Evolutionary conservation across 2,329 filamentous ascomycete species (phyloP).

Genomic region (Fusarium vanettenii): DNA sequence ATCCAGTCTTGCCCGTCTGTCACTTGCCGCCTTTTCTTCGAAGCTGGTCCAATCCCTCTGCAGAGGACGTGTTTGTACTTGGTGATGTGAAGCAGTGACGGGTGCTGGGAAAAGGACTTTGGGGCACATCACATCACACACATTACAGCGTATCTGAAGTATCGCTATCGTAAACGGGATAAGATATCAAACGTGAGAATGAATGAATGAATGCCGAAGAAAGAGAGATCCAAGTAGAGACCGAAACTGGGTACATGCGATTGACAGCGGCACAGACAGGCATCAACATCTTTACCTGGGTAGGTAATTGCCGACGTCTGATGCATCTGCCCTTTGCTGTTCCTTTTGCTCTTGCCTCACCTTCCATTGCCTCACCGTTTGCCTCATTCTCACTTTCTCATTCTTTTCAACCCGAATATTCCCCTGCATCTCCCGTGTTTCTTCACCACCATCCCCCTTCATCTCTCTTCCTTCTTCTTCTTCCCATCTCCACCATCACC

Average conservation of each 20-base stretch:
- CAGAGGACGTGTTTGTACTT: background rate
- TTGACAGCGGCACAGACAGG: background rate
- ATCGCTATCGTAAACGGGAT: background rate
- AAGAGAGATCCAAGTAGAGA: background rate
- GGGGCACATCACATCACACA: background rate
- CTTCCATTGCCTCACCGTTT: background rate
- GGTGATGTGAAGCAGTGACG: constrained; percentile 6
- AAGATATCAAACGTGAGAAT: background rate
- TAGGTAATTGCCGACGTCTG: background rate
- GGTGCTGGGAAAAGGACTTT: background rate
- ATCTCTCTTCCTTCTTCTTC: background rate
- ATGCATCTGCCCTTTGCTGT: background rate
- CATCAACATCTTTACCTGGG: background rate
- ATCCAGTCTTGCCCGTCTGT: background rate
- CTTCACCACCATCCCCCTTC: background rate
- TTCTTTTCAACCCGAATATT: background rate
- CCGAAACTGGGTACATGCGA: background rate
- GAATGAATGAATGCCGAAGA: background rate
- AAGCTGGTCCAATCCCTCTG: background rate
- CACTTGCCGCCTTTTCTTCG: background rate
- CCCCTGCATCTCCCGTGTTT: background rate
- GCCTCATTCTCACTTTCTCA: background rate
- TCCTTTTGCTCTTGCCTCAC: background rate
- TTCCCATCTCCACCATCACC: background rate
- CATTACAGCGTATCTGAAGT: background rate